phyloP scores from a whole-genome alignment of 345 rosid species.

The Tarenaya hassleriana region DNA sequence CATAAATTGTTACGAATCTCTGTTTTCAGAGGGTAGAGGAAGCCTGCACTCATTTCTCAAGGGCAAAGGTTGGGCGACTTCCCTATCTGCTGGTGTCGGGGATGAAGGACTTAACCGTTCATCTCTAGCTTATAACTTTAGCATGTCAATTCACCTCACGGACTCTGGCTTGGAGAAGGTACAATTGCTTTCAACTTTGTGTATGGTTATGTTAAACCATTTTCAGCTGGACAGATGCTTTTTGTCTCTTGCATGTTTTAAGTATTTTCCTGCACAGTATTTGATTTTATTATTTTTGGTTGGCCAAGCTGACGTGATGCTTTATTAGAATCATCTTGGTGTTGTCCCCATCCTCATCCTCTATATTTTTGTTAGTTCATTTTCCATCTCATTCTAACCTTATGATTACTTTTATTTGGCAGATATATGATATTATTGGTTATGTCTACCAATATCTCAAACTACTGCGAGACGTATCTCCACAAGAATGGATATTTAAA shows the following conservation, averaged over 20 bases:
- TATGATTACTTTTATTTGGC: constrained; percentile 17
- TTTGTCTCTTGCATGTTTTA: constrained; percentile 9
- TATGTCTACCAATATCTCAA: constrained; percentile 85
- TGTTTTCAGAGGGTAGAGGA: constrained; percentile 90
- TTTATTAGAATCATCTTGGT: constrained; percentile 10
- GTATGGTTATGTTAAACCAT: no score
- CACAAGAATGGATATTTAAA: constrained; percentile 96
- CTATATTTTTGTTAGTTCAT: constrained; percentile 8
- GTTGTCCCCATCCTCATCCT: not conserved
- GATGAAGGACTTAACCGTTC: constrained; percentile 88
- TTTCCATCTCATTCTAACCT: constrained; percentile 15
- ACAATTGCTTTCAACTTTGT: not conserved
- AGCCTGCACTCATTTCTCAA: constrained; percentile 81
- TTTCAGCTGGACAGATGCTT: constrained; percentile 12
- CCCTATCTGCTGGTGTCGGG: constrained; percentile 88
- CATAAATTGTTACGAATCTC: constrained; percentile 11
- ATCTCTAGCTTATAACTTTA: constrained; percentile 75
- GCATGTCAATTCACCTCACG: constrained; percentile 81
- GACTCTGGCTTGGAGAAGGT: constrained; percentile 93
- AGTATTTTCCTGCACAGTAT: not conserved
- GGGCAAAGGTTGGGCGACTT: constrained; percentile 79
- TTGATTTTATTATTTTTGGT: not conserved
- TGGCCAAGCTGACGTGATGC: constrained; percentile 12
- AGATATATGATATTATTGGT: constrained; percentile 79
- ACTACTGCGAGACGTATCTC: constrained; percentile 56